Percentiles rank a stretch among this genome's conserved stretches.
Evolutionary conservation across 1,284 basidiomycete genomes (phyloP).

Genomic region (Moesziomyces parantarcticus): DNA sequence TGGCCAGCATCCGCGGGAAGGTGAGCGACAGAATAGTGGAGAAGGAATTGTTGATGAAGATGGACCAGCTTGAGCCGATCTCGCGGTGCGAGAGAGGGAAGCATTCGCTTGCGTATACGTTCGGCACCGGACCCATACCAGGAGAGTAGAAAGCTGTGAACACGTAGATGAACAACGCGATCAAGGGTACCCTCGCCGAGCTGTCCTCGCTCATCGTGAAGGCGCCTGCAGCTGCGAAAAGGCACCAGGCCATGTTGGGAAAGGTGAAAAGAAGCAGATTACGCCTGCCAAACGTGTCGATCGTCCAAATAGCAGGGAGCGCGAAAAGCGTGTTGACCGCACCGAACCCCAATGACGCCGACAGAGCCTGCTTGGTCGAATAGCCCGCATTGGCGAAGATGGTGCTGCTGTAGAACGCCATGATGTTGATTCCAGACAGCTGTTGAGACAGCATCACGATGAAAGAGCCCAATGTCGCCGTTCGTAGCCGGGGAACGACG

Average conservation of each 20-base stretch:
- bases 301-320: slow-evolving; percentile 50
- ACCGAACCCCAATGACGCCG: slow-evolving; percentile 53
- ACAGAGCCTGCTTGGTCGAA: slow-evolving; percentile 30
- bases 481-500: background rate
- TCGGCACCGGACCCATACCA: slow-evolving; percentile 82
- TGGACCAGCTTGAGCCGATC: slow-evolving; percentile 74
- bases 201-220: slow-evolving; percentile 69
- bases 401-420: slow-evolving; percentile 51
- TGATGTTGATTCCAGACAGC: slow-evolving; percentile 50
- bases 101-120: slow-evolving; percentile 74
- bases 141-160: slow-evolving; percentile 76
- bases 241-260: slow-evolving; percentile 44
- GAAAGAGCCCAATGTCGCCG: slow-evolving; percentile 73
- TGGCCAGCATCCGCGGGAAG: slow-evolving; percentile 39
- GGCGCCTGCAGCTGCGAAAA: slow-evolving; percentile 59
- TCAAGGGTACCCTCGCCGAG: slow-evolving; percentile 27
- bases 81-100: slow-evolving; percentile 75
- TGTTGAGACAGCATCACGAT: slow-evolving; percentile 54
- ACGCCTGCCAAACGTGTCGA: slow-evolving; percentile 56
- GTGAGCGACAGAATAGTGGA: slow-evolving; percentile 38
- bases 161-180: slow-evolving; percentile 71
- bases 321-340: slow-evolving; percentile 55
- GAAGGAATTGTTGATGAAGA: slow-evolving; percentile 36
- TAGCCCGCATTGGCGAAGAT: slow-evolving; percentile 20
- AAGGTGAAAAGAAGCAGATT: slow-evolving; percentile 45